A percentile compares a stretch with the other conserved stretches of the same genome.
Evolutionary conservation across 129 eudicot species (phyloP).

Genomic region (Smallanthus sonchifolius): DNA sequence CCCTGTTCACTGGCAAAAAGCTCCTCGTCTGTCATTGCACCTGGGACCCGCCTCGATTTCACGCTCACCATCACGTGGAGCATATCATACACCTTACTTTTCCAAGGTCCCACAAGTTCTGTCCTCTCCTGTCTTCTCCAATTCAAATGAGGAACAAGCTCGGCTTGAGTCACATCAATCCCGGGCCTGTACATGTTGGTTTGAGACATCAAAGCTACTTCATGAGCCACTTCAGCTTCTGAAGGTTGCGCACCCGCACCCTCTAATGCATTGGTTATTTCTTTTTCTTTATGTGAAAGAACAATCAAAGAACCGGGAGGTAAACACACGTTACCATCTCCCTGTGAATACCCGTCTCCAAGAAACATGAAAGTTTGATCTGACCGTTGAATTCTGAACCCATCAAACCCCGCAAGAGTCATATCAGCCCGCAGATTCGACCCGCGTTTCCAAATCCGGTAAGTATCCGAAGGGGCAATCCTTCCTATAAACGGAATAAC

Average conservation of each 20-base stretch:
- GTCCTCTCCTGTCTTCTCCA: slow-evolving; percentile 90
- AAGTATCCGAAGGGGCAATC: slow-evolving; percentile 81
- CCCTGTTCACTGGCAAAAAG: slow-evolving; percentile 49
- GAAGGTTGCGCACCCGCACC: slow-evolving; percentile 92
- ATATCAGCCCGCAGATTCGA: slow-evolving; percentile 82
- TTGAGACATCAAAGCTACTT: slow-evolving; percentile 84
- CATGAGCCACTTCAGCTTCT: slow-evolving; percentile 85
- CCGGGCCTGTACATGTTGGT: slow-evolving; percentile 95
- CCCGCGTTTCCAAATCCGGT: slow-evolving; percentile 83
- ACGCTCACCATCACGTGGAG: slow-evolving; percentile 91
- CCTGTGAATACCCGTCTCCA: slow-evolving; percentile 55
- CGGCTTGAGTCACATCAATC: slow-evolving; percentile 93
- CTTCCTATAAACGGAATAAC: slow-evolving; percentile 81
- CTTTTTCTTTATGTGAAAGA: slow-evolving; percentile 70
- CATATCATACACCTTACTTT: slow-evolving; percentile 87
- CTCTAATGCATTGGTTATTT: slow-evolving; percentile 87
- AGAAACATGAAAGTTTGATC: slow-evolving; percentile 82
- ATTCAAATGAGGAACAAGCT: slow-evolving; percentile 78
- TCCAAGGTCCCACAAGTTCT: slow-evolving; percentile 83
- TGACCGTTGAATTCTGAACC: slow-evolving; percentile 77
- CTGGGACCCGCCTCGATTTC: slow-evolving; percentile 89
- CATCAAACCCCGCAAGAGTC: slow-evolving; percentile 90
- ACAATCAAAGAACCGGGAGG: slow-evolving; percentile 14
- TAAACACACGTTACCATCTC: background rate
- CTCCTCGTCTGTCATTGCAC: slow-evolving; percentile 93